phyloP scores from a whole-genome alignment of 768 basidiomycete species.

The Pleurotus tuoliensis region DNA sequence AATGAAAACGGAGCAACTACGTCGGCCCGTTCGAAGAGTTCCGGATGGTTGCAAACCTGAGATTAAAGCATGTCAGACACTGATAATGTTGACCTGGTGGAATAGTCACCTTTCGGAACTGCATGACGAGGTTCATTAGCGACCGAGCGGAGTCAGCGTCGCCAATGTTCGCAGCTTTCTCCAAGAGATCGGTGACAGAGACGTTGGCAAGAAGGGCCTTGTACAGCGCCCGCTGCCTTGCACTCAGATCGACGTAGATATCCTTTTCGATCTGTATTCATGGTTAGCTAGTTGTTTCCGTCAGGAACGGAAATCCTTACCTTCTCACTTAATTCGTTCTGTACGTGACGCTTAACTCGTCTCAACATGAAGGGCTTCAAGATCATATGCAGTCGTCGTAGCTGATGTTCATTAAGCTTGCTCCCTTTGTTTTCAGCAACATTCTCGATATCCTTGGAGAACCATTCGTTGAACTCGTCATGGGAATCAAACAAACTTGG shows the following conservation, averaged over 20 bases:
- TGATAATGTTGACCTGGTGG: neutral
- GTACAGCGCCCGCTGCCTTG: slow-evolving; percentile 88
- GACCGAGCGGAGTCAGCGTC: slow-evolving; percentile 90
- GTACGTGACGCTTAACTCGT: slow-evolving; percentile 96
- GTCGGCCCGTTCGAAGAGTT: slow-evolving; percentile 95
- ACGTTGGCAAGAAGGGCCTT: slow-evolving; percentile 88
- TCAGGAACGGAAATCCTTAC: slow-evolving; percentile 30
- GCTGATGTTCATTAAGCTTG: slow-evolving; percentile 91
- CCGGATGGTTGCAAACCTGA: slow-evolving; percentile 96
- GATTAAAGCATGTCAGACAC: neutral
- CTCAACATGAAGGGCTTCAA: slow-evolving; percentile 99
- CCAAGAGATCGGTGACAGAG: slow-evolving; percentile 89
- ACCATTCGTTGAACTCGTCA: slow-evolving; percentile 99
- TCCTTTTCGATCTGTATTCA: slow-evolving; percentile 87
- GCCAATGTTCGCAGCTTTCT: slow-evolving; percentile 88
- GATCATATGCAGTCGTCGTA: slow-evolving; percentile 96
- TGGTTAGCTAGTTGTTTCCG: neutral
- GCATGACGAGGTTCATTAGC: slow-evolving; percentile 99
- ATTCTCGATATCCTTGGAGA: slow-evolving; percentile 98
- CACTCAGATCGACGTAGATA: slow-evolving; percentile 90
- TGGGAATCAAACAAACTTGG: slow-evolving; percentile 98
- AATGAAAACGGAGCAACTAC: slow-evolving; percentile 93
- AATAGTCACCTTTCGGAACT: slow-evolving; percentile 83
- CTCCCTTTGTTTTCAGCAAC: slow-evolving; percentile 87
- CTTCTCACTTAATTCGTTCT: slow-evolving; percentile 99